Percentiles rank a stretch among this genome's conserved stretches.
phyloP scores from a whole-genome alignment of 345 rosid genomes.

The Arabidopsis thaliana region DNA sequence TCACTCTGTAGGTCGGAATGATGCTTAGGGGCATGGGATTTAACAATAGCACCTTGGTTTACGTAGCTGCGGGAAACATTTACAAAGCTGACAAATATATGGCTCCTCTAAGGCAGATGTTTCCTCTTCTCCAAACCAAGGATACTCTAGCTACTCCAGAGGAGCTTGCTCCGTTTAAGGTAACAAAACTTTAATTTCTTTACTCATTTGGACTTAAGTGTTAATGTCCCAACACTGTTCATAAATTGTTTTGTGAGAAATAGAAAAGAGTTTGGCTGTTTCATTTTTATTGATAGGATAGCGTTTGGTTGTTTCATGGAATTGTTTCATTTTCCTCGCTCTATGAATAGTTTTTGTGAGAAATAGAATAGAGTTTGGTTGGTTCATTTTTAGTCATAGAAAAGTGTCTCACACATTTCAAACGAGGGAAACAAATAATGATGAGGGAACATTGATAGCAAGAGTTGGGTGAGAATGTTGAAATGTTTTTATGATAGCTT shows the following conservation, averaged over 20 bases:
- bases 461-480: background rate
- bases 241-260: background rate
- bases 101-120: slow-evolving; percentile 91
- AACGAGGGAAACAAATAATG: background rate
- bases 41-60: slow-evolving; percentile 72
- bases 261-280: background rate
- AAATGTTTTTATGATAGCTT: background rate
- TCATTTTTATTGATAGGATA: background rate
- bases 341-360: background rate
- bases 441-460: slow-evolving; percentile 9
- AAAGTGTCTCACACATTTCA: background rate
- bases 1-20: slow-evolving; percentile 81
- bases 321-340: background rate
- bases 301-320: background rate
- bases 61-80: slow-evolving; percentile 90
- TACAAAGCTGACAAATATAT: slow-evolving; percentile 87
- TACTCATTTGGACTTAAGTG: background rate
- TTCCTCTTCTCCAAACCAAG: slow-evolving; percentile 90
- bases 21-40: slow-evolving; percentile 99
- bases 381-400: background rate
- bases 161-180: slow-evolving; percentile 91
- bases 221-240: background rate
- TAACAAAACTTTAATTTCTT: background rate
- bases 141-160: slow-evolving; percentile 76
- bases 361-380: background rate